phyloP scores from a whole-genome alignment of 768 basidiomycete species.

The Boletus coccyginus region DNA sequence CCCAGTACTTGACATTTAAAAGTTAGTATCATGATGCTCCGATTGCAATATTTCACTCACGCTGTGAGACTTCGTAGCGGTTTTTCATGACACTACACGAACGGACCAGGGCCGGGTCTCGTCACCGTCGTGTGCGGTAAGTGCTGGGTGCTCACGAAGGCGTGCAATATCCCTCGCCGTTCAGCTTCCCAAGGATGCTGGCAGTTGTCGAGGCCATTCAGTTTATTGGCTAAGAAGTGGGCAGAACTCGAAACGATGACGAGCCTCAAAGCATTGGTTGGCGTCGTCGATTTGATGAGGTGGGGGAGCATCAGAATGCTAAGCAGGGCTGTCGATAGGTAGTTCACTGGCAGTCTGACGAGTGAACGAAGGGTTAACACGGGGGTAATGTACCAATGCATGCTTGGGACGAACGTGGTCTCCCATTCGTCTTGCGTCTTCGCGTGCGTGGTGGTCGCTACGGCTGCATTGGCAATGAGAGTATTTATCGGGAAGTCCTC shows the following conservation, averaged over 20 bases:
- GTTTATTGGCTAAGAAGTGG: conserved; percentile 17
- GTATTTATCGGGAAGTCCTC: conserved; percentile 28
- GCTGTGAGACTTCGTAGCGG: conserved; percentile 27
- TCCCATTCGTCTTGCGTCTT: conserved; percentile 38
- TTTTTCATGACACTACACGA: conserved; percentile 21
- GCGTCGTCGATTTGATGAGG: conserved; percentile 29
- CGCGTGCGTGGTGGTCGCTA: conserved; percentile 13
- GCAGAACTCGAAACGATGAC: conserved; percentile 32
- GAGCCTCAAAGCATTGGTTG: conserved; percentile 23
- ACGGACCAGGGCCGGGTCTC: neutral
- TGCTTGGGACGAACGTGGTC: conserved; percentile 26
- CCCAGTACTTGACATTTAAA: conserved; percentile 24
- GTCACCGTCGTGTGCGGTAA: neutral
- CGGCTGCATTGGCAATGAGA: conserved; percentile 33
- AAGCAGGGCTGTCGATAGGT: conserved; percentile 34
- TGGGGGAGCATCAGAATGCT: conserved; percentile 36
- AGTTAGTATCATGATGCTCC: neutral
- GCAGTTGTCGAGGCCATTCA: conserved; percentile 12
- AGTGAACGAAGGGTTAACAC: neutral
- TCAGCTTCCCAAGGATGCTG: conserved; percentile 29
- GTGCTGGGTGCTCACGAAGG: conserved; percentile 14
- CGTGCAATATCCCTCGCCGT: conserved; percentile 28
- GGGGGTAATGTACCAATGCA: neutral
- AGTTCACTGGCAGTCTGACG: conserved; percentile 35
- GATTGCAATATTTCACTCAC: conserved; percentile 10